A percentile compares a stretch with the other conserved stretches of the same genome.
Conservation (phyloP, 192 early-diverging fungal genomes). For the Linnemannia hyalina region DNA sequence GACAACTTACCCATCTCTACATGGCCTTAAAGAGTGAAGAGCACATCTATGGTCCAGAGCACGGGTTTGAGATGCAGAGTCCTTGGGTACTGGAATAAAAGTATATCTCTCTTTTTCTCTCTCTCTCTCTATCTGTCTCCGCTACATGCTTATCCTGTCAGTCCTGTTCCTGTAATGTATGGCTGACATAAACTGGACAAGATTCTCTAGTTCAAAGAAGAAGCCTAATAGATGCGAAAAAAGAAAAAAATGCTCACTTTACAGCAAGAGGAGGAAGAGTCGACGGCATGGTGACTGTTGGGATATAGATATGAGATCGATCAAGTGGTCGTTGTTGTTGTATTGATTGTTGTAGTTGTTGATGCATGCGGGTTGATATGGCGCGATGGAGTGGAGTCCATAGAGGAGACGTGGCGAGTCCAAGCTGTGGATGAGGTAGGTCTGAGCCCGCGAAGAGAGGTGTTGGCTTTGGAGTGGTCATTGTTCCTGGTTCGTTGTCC, state of each 20-base stretch:
- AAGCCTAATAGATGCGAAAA: not conserved
- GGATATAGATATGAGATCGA: not conserved
- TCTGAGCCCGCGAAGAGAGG: too few species aligned
- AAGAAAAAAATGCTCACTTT: slow-evolving; percentile 7
- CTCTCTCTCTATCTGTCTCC: not conserved
- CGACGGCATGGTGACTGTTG: not conserved
- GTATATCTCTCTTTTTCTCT: not conserved
- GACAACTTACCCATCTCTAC: not conserved
- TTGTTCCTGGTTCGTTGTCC: too few species aligned
- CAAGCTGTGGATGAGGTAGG: not conserved
- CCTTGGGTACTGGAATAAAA: not conserved
- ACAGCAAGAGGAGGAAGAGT: not conserved
- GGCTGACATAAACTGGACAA: not conserved
- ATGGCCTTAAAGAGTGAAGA: not conserved
- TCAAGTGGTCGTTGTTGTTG: not conserved
- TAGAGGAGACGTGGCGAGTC: not conserved
- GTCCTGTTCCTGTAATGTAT: not conserved
- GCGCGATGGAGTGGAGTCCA: not conserved
- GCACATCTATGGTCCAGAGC: not conserved
- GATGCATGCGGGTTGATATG: not conserved
- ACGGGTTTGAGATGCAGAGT: not conserved
- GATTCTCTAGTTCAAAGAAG: not conserved
- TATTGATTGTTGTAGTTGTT: not conserved
- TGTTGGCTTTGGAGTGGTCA: too few species aligned
- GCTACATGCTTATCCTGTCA: too few species aligned